These are phyloP conservation scores for Plasmodium coatneyi DNA, from an alignment of 169 alveolate species.

Conservation along the genomic window DNA sequence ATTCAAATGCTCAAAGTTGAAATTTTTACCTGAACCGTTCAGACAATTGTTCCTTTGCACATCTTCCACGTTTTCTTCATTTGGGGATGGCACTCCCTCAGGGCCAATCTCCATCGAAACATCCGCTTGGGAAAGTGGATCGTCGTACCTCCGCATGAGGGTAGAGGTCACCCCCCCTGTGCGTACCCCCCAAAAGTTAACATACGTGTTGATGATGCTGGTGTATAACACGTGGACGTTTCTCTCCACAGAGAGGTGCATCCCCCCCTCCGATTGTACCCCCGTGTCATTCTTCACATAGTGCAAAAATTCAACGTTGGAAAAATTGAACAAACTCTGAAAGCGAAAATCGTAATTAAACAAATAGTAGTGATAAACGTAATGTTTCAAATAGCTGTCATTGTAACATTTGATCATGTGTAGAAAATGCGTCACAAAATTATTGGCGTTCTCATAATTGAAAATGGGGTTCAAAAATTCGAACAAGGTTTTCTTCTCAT, in stretches of 20 bases:
- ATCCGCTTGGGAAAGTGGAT: neutral
- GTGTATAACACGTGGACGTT: conserved; percentile 35
- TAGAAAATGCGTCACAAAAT: conserved; percentile 48
- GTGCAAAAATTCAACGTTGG: conserved; percentile 59
- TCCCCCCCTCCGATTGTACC: neutral
- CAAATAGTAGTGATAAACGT: conserved; percentile 54
- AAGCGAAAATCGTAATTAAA: conserved; percentile 64
- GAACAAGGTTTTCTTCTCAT: conserved; percentile 37
- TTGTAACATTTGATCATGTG: conserved; percentile 44
- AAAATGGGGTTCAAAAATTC: conserved; percentile 58
- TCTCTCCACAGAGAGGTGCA: neutral
- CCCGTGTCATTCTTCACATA: conserved; percentile 20
- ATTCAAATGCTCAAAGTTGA: conserved; percentile 32
- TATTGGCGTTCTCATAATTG: conserved; percentile 34
- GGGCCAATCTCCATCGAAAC: neutral
- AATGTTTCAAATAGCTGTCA: conserved; percentile 58
- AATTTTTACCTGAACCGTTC: neutral
- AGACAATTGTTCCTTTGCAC: neutral
- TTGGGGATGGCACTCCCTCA: neutral
- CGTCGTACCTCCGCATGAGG: neutral
- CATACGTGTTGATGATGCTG: conserved; percentile 47
- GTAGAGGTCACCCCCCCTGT: neutral
- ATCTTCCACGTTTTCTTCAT: neutral
- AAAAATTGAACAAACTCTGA: conserved; percentile 45
- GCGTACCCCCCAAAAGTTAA: conserved; percentile 14